Evolutionary conservation across 352 stramenopile species (phyloP), one percentile per base, ranked within the genome.

Genomic region (Pythium apleroticum): DNA sequence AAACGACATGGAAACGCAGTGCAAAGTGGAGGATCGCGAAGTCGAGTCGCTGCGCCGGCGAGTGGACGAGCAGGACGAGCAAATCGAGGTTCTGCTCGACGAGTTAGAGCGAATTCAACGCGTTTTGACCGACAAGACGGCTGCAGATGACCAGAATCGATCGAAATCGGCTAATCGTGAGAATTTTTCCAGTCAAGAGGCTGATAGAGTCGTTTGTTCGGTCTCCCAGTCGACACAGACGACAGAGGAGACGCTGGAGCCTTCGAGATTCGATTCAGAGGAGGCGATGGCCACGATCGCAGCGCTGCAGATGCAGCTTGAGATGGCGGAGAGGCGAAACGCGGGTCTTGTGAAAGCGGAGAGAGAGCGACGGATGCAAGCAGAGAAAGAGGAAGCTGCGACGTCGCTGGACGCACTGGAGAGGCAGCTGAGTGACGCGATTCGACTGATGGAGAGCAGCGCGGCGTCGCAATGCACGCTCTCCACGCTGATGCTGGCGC

Each of bases 51-150:
- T 73, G 48, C 46, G 45, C 4, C 1, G 27, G n/a, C 28, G 41
- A 46, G 28, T 76, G 24, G 24, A 60, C 2, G 66, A 75, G 41
- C 59, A 72, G 22, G 45, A 65, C 12, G 63, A 73, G 33, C 66
- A 77, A 37, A 72, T 77, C 48, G 63, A 74, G 2, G 71, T 77
- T 54, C 50, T 77, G 22, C 41, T 74, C 37, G 71, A 77, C 56
- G 71, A 77, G 24, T 53, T 77, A 17, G 63, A 77, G 25, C 60
- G 35, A 9, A 7, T 74, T 20, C 66, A 57, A 45, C 25, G 19
- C 15, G 20, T 48, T 35, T 17, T 67, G 41, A 25, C n/a, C 10
- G 65, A 57, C 30, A 35, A 39, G 24, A 27, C 54, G 22, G 27
- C 37, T 0, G 31, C 27, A 2, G 37, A 55, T 4, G 25, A 27